Percentiles rank a stretch among this genome's conserved stretches.
phyloP scores from a whole-genome alignment of 176 grass and related monocot genomes.

The Paspalum notatum region DNA sequence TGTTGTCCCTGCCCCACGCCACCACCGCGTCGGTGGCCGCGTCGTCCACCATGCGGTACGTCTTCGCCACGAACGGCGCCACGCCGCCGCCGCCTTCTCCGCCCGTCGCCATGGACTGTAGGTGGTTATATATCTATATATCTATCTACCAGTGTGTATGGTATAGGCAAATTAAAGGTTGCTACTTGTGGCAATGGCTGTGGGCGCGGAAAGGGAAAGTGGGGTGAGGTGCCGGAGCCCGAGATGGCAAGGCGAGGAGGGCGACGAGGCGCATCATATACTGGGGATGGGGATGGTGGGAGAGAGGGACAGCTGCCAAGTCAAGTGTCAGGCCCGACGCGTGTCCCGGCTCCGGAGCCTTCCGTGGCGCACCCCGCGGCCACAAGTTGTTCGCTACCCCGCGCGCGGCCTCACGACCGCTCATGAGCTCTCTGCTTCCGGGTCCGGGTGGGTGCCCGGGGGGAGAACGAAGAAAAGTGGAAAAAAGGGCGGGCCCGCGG shows the following conservation, averaged over 20 bases:
- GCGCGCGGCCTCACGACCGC: too few relatives aligned
- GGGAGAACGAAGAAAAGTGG: too few relatives aligned
- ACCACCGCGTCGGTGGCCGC: slow-evolving; percentile 64
- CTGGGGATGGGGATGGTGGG: neutral
- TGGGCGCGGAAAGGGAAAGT: slow-evolving; percentile 18
- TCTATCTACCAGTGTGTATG: too few relatives aligned
- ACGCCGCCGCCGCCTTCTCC: slow-evolving; percentile 12
- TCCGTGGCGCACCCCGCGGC: slow-evolving; percentile 34
- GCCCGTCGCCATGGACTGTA: slow-evolving; percentile 4
- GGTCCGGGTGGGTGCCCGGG: too few relatives aligned
- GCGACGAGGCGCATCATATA: neutral
- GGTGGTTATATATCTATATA: too few relatives aligned
- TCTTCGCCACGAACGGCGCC: slow-evolving; percentile 84
- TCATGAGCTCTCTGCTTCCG: too few relatives aligned
- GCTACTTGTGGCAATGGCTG: neutral
- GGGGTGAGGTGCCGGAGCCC: neutral
- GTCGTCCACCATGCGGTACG: slow-evolving; percentile 86
- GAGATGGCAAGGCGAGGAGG: slow-evolving; percentile 47
- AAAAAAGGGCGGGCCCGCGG: too few relatives aligned
- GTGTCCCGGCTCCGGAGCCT: slow-evolving; percentile 38
- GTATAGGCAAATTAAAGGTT: too few relatives aligned
- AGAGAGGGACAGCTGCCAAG: slow-evolving; percentile 52
- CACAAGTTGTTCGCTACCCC: neutral
- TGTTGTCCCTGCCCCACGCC: slow-evolving; percentile 66
- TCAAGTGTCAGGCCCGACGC: slow-evolving; percentile 51